Evolutionary conservation across 2,329 filamentous ascomycete species (phyloP).

Genomic region (Sarocladium strictum): DNA sequence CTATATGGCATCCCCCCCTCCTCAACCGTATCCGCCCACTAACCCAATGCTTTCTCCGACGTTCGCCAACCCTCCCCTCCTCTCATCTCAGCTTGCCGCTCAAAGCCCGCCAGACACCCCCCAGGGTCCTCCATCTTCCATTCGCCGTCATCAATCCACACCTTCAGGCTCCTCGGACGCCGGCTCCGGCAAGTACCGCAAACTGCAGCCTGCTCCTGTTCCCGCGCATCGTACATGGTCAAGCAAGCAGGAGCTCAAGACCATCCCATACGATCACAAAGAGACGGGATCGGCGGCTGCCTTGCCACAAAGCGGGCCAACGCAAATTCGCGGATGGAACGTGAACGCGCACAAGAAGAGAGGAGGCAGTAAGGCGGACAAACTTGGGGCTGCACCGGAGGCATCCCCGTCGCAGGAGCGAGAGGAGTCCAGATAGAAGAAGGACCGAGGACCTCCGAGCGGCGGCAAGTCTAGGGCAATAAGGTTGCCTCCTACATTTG

Average conservation of each 20-base stretch:
- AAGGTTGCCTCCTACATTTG: not conserved
- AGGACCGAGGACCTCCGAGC: not conserved
- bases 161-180: conserved; percentile 32
- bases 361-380: conserved; percentile 24
- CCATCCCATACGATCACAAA: conserved; percentile 54
- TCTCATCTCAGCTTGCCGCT: conserved; percentile 19
- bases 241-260: conserved; percentile 48
- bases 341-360: conserved; percentile 33
- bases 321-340: conserved; percentile 53
- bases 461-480: not conserved
- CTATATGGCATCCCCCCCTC: conserved; percentile 27
- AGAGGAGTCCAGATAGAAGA: conserved; percentile 14
- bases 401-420: conserved; percentile 9
- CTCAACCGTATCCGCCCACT: not conserved
- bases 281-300: conserved; percentile 50
- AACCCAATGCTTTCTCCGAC: conserved; percentile 27
- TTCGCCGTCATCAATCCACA: conserved; percentile 30
- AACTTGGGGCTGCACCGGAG: conserved; percentile 22
- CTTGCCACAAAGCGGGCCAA: conserved; percentile 49
- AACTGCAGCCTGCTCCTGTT: conserved; percentile 52
- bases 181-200: conserved; percentile 43
- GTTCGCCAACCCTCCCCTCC: conserved; percentile 25
- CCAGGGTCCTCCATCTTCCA: conserved; percentile 22
- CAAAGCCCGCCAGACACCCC: conserved; percentile 30
- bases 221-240: conserved; percentile 43